Percentiles rank a stretch among this genome's conserved stretches.
These are phyloP conservation scores for Geranium incanum DNA, from an alignment of 441 rosid species.

Conservation along the genomic window DNA sequence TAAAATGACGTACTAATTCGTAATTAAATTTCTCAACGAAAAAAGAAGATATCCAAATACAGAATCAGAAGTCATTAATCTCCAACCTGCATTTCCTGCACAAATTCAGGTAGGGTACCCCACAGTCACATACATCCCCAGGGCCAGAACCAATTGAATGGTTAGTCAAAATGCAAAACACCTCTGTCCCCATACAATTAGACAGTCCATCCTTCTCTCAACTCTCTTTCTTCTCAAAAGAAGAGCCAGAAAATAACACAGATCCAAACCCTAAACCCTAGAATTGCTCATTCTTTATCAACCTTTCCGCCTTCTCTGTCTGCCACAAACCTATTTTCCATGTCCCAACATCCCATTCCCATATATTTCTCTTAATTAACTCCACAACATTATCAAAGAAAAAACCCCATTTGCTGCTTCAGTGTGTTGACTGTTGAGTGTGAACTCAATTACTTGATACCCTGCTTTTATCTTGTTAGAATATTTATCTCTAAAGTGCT, in stretches of 20 bases:
- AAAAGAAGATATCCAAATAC: background rate
- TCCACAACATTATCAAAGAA: background rate
- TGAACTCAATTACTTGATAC: slow-evolving; percentile 3
- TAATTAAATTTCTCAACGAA: background rate
- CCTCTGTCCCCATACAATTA: background rate
- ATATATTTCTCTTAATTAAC: background rate
- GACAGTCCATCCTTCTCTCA: background rate
- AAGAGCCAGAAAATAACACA: slow-evolving; percentile 26
- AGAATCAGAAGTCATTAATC: background rate
- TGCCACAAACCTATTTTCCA: slow-evolving; percentile 23
- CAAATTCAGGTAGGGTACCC: background rate
- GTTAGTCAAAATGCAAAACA: background rate
- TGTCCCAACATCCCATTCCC: background rate
- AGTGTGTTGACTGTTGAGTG: slow-evolving; percentile 3
- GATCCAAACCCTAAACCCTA: slow-evolving; percentile 14
- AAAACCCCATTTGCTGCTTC: background rate
- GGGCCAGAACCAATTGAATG: background rate
- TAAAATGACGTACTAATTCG: too few relatives aligned
- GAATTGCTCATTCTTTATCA: slow-evolving; percentile 17
- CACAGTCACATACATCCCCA: background rate
- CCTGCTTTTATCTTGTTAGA: background rate
- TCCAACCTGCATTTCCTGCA: background rate
- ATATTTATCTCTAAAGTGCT: too few relatives aligned
- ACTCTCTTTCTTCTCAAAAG: slow-evolving; percentile 34
- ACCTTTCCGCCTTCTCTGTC: slow-evolving; percentile 33